Evolutionary conservation across 2,329 filamentous ascomycete genomes (phyloP).

Genomic region (Hypoxylon sp.): DNA sequence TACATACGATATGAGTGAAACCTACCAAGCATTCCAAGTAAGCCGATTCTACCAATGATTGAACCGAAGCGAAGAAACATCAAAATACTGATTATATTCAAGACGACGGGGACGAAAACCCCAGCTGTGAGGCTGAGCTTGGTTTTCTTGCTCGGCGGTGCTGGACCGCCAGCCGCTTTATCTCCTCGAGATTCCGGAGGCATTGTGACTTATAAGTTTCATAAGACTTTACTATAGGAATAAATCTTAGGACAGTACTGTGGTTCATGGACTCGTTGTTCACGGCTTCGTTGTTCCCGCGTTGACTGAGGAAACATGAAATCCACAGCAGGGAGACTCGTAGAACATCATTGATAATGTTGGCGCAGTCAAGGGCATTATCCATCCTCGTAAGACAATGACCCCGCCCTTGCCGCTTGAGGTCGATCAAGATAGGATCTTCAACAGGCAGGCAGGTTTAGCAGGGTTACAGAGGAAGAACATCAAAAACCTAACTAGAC

Average conservation of each 20-base stretch:
- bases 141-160: constrained; percentile 57
- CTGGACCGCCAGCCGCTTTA: constrained; percentile 51
- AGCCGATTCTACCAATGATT: constrained; percentile 83
- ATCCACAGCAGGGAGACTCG: neutral
- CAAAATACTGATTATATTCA: constrained; percentile 90
- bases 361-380: constrained; percentile 9
- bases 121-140: constrained; percentile 85
- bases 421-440: constrained; percentile 24
- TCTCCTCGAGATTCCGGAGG: constrained; percentile 45
- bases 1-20: constrained; percentile 24
- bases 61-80: constrained; percentile 94
- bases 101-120: constrained; percentile 88
- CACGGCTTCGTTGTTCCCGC: neutral
- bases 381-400: constrained; percentile 1
- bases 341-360: constrained; percentile 7
- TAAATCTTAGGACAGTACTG: neutral
- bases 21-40: constrained; percentile 84
- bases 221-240: neutral
- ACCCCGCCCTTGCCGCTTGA: constrained; percentile 32
- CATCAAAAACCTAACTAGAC: constrained; percentile 31
- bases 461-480: constrained; percentile 9
- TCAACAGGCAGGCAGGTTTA: constrained; percentile 17
- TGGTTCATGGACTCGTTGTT: neutral
- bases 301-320: neutral
- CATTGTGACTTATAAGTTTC: constrained; percentile 39